Evolutionary conservation across 257 asterid species (phyloP).

Genomic region (Forsythia viridissima): DNA sequence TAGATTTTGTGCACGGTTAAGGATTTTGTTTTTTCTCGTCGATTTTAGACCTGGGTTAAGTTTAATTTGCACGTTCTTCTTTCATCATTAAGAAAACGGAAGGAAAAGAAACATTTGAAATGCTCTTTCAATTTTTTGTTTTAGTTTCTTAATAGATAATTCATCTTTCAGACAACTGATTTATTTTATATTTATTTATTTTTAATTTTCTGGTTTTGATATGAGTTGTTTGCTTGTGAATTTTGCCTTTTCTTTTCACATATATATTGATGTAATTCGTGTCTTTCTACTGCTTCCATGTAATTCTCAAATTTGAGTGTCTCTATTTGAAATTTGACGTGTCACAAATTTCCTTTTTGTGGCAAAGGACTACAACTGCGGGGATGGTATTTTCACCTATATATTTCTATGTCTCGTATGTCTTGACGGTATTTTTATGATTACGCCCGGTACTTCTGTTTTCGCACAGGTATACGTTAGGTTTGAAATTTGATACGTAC

Average conservation of each 20-base stretch:
- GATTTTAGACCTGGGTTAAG: background rate
- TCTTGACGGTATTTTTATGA: background rate
- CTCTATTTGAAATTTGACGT: background rate
- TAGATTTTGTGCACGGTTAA: background rate
- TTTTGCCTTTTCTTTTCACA: background rate
- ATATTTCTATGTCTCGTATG: background rate
- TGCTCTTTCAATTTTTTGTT: too few species aligned
- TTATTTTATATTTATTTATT: background rate
- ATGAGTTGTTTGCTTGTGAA: background rate
- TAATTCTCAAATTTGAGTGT: constrained; percentile 3
- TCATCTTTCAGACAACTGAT: background rate
- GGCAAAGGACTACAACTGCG: background rate
- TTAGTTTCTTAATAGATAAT: background rate
- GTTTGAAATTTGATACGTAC: background rate
- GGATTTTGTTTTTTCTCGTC: background rate
- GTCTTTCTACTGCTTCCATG: background rate
- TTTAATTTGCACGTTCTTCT: background rate
- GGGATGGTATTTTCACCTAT: background rate
- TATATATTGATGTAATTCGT: background rate
- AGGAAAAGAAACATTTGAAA: too few species aligned
- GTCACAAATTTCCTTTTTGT: background rate
- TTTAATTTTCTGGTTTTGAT: background rate
- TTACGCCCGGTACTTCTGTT: background rate
- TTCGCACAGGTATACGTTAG: background rate
- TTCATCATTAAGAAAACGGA: background rate